These are phyloP conservation scores for Paraphoma sp. DNA, from an alignment of 2,329 filamentous ascomycete genomes.

Conservation along the genomic window DNA sequence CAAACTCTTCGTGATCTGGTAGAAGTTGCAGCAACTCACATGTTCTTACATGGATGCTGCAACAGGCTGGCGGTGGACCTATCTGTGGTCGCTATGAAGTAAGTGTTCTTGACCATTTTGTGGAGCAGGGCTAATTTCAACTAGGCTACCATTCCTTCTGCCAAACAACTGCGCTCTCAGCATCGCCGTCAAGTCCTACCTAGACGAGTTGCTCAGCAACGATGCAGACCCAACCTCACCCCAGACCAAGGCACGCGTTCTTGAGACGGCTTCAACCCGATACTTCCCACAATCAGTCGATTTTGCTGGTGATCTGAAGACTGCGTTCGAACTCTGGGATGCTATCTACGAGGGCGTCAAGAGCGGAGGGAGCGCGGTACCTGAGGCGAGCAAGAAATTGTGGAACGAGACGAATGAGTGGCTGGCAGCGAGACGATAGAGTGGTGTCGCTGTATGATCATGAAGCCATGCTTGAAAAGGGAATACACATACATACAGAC, in stretches of 20 bases:
- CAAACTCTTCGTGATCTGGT: conserved; percentile 80
- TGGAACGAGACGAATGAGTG: conserved; percentile 68
- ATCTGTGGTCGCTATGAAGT: conserved; percentile 75
- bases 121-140: conserved; percentile 9
- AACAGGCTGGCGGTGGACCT: conserved; percentile 64
- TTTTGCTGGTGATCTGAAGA: conserved; percentile 64
- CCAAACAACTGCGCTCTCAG: conserved; percentile 78
- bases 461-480: no score
- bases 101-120: conserved; percentile 49
- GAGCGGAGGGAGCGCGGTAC: conserved; percentile 54
- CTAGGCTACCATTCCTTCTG: conserved; percentile 67
- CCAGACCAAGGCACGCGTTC: conserved; percentile 57
- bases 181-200: conserved; percentile 80
- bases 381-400: conserved; percentile 55
- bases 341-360: conserved; percentile 68
- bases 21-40: conserved; percentile 79
- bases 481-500: no score
- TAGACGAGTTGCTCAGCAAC: conserved; percentile 71
- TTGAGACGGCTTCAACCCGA: conserved; percentile 59
- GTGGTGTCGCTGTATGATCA: background rate
- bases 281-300: conserved; percentile 69
- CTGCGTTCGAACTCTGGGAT: conserved; percentile 70
- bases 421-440: conserved; percentile 51
- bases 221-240: conserved; percentile 59
- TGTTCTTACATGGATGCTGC: conserved; percentile 82